Conservation (phyloP, 768 basidiomycete genomes). For the Psilocybe cubensis region DNA sequence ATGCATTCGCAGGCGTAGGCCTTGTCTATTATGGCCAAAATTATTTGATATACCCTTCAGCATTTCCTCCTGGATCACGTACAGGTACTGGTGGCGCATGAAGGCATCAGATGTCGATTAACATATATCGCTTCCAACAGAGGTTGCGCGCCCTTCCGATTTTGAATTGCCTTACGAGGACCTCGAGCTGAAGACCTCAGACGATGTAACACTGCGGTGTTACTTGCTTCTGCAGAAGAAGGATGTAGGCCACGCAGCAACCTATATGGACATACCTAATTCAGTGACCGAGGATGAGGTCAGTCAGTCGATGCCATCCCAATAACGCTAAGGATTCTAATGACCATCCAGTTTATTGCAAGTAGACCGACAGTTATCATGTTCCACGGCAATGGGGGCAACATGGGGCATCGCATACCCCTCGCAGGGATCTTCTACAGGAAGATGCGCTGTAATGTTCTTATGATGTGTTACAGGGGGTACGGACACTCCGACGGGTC, state of each 20-base stretch:
- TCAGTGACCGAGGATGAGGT: conserved; percentile 57
- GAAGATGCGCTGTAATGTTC: conserved; percentile 88
- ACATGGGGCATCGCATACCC: conserved; percentile 89
- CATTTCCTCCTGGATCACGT: conserved; percentile 77
- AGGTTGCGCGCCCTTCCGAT: conserved; percentile 72
- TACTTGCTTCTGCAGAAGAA: conserved; percentile 76
- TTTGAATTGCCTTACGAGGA: conserved; percentile 79
- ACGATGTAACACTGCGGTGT: conserved; percentile 71
- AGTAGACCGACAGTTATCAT: conserved; percentile 85
- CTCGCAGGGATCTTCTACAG: conserved; percentile 81
- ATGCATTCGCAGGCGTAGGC: conserved; percentile 54
- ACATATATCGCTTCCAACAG: conserved; percentile 36
- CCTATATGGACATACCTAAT: conserved; percentile 24
- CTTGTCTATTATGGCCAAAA: conserved; percentile 88
- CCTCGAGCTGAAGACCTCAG: conserved; percentile 70
- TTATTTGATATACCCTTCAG: conserved; percentile 89
- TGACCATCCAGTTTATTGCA: conserved; percentile 40
- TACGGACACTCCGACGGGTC: conserved; percentile 89
- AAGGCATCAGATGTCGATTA: background rate
- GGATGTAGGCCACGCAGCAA: conserved; percentile 31
- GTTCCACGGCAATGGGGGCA: conserved; percentile 92
- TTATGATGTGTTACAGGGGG: conserved; percentile 96
- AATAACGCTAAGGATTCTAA: no score
- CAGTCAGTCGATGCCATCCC: background rate
- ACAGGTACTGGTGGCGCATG: conserved; percentile 50